Base-by-base conservation (phyloP, 768 basidiomycete species). In the Amyloporia xantha region DNA sequence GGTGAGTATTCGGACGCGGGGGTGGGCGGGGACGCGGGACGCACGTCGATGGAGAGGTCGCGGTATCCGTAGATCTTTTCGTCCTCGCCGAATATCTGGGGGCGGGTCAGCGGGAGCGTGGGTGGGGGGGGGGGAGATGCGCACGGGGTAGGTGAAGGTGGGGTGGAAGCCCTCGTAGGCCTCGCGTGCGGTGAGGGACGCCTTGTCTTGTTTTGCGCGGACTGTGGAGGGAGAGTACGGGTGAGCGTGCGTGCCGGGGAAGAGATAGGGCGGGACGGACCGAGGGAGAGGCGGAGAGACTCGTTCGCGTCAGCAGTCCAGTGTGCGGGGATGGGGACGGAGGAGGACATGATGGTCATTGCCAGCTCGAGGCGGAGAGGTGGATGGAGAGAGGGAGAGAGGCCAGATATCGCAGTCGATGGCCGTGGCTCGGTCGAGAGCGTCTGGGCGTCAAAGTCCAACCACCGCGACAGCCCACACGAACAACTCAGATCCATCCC, bases 31-130 rank as follows among this genome's bases (percentile, higher is more conserved):
- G 15, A 17, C 24, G 44, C 17, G 39, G 30, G 41, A 67, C 82
- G 53, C 61, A 96, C 93, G 62, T 95, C 81, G 57, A 98, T 84
- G 23, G 76, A 64, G 27, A 99, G 74, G 59, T 84, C 84, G 53
- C 81, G 77, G 68, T 96, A 98, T 2, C 95, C 95, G 63, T 95
- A 97, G 48, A 98, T 85, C 69, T 84, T 93, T 69, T 99, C 93
- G 46, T 95, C 88, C 59, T 97, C 91, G 45, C 95, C 95, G 62
- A 83, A 97, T 60, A 99, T 93, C 89, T 91, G 41, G 9, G 23
- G 17, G 23, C 23, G 25, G 17, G 43, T 23, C 12, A 27, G 12
- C 15, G 1, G 27, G n/a, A 15, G 41, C 26, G 35, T 17, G 21
- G 7, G 35, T 25, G n/a, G 21, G 24, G 25, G 25, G 21, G 15